Evolutionary conservation across 176 grass and related monocot species (phyloP), one percentile per base, ranked within the genome.

Genomic region (Elaeis guineensis): DNA sequence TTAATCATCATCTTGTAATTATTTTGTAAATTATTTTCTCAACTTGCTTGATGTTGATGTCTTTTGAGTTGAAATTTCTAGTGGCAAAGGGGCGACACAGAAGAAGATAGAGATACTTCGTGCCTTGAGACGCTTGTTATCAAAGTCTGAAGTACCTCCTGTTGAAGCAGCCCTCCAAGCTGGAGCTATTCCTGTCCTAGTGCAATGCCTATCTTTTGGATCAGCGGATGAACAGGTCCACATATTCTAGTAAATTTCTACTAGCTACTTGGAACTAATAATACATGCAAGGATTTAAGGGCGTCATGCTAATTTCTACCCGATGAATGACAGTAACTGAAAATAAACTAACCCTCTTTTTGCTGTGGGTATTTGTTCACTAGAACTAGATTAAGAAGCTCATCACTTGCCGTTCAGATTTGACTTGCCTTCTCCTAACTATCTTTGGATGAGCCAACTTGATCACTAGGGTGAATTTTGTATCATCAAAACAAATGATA

Each of bases 161-260:
- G 74, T 83, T 73, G 75, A 98, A 74, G 78, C 79, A 71, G 87
- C 87, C 61, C 76, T 92, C 49, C 86, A 86, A 92, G 79, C 81
- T 71, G 87, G 93, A 65, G 87, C 67, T 30, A 54, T 98, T 52
- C 84, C 93, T 80, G 62, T 85, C 51, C 69, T 98, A 62, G 87
- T 92, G 74, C 93, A 89, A 52, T 98, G 75, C 67, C 63, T 98
- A 49, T 83, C 87, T 53, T 98, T 98, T 80, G 93, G 93, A 60
- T 98, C 84, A 20, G 54, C 84, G 61, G 93, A 98, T 62, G 87
- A 98, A 73, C 87, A 98, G 88, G 93, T 92, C 83, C 22, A 11
- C 52, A 56, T 68, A 44, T 14, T 44, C 11, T 44, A 44, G 35
- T 12, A 44, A 44, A 12, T 12, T 44, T 44, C 35, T 44, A 11